These are phyloP conservation scores for Avena atlantica DNA, from an alignment of 176 grass and related monocot genomes.

Conservation along the genomic window DNA sequence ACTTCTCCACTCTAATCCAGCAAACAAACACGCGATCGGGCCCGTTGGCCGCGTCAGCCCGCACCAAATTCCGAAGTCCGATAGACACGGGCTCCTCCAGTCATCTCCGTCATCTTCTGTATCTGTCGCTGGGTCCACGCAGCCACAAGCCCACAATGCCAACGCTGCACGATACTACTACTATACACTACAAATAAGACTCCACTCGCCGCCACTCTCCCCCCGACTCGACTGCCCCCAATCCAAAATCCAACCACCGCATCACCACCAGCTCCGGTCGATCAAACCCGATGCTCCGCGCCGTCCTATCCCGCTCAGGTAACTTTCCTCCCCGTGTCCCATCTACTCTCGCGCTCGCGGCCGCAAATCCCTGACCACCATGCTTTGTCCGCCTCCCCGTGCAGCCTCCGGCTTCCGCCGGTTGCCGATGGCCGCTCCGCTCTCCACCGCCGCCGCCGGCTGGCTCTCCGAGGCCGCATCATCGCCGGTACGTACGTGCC, in stretches of 20 bases:
- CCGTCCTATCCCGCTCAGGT: slow-evolving; percentile 54
- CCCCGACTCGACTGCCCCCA: neutral
- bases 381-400: neutral
- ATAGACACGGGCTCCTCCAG: neutral
- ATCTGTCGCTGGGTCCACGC: neutral
- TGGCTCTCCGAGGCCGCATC: slow-evolving; percentile 55
- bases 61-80: neutral
- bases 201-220: neutral
- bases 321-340: neutral
- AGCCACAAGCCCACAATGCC: slow-evolving; percentile 6
- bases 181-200: neutral
- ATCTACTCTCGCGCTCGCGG: neutral
- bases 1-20: neutral
- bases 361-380: neutral
- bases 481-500: slow-evolving; percentile 39
- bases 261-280: slow-evolving; percentile 15
- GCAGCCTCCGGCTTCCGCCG: slow-evolving; percentile 70
- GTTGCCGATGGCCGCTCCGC: slow-evolving; percentile 49
- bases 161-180: neutral
- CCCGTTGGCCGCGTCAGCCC: neutral
- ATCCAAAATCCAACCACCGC: slow-evolving; percentile 20
- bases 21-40: neutral
- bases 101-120: neutral
- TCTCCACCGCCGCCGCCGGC: slow-evolving; percentile 61
- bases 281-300: slow-evolving; percentile 43